Base-by-base conservation (phyloP, 331 rosid genomes). In the Cucumis variabilis region DNA sequence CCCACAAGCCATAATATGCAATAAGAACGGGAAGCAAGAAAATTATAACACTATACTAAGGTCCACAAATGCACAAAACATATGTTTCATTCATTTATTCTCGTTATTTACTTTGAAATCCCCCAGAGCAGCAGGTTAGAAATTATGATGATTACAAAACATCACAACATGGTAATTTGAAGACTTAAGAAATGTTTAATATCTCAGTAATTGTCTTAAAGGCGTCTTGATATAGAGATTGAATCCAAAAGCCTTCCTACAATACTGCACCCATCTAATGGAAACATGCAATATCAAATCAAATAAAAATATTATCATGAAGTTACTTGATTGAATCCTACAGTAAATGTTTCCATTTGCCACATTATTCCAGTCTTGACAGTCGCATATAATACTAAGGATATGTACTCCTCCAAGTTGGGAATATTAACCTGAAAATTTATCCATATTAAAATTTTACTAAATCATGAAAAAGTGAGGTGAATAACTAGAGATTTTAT, bases 321-420 rank as follows among this genome's bases (percentile, higher is more conserved):
- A 85, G 67, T 44, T 79, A 97, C 99, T 98, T 97, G 99, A 93
- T 96, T 97, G 87, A 97, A 97, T 77, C 99, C 99, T 23, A 94
- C 94, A 87, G 93, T 97, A 90, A 96, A 97, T 79, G 98, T 98
- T 89, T 97, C 99, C 87, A 96, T 88, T 90, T 97, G 99, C 84
- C 93, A 94, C 87, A 73, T 86, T 69, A 97, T 93, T 91, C 99
- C 99, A 71, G 91, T 89, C 92, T 96, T 97, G 76, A 97, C 97
- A 78, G 99, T 96, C 3, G 98, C 98, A 80, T 94, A 98, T 82
- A 94, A 94, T 27, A 94, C 95, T 74, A 92, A 72, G 77, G 98
- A 90, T 92, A 97, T 93, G 90, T 97, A 97, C 85, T 94, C 98
- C 88, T 94, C 99, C 91, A 97, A 91, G 92, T 94, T 94, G 92